Conservation (phyloP, 2,329 filamentous ascomycete genomes). For the Cladophialophora carrionii region DNA sequence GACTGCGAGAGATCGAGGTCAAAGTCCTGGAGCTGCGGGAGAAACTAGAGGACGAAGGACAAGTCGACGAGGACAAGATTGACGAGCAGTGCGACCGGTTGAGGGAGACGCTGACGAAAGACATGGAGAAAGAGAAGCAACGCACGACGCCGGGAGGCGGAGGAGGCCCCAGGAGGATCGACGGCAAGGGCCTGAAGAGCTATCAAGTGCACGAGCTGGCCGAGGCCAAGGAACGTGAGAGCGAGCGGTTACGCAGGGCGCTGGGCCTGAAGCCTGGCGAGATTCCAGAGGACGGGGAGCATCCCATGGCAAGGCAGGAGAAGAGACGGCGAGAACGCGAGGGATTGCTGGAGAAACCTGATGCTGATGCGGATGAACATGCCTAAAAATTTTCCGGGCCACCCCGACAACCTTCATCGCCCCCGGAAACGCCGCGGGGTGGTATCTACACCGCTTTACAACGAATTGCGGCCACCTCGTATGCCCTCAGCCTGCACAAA, state of each 20-base stretch:
- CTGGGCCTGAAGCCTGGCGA: conserved; percentile 79
- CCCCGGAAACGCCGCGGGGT: not conserved
- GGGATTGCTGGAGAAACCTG: conserved; percentile 41
- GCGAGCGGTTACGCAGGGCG: conserved; percentile 80
- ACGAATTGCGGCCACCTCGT: not conserved
- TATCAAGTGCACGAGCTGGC: conserved; percentile 97
- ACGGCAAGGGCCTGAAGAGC: conserved; percentile 69
- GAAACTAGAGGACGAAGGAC: conserved; percentile 85
- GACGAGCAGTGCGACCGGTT: conserved; percentile 72
- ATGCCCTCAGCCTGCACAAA: not conserved
- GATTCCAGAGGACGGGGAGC: conserved; percentile 43
- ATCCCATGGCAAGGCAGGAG: conserved; percentile 52
- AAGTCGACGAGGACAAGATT: conserved; percentile 81
- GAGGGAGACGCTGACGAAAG: conserved; percentile 63
- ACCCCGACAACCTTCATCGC: not conserved
- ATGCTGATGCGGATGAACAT: conserved; percentile 47
- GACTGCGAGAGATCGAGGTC: conserved; percentile 86
- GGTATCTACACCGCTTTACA: not conserved
- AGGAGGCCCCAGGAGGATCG: conserved; percentile 40
- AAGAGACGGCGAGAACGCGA: conserved; percentile 48
- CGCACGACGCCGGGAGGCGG: conserved; percentile 40
- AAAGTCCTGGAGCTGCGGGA: conserved; percentile 91
- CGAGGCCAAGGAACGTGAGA: conserved; percentile 94
- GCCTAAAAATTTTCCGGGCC: not conserved
- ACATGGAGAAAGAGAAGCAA: conserved; percentile 53